Evolutionary conservation across 1,139 yeast genomes (phyloP), one percentile per base, ranked within the genome.

Genomic region (Meyerozyma athensensis): DNA sequence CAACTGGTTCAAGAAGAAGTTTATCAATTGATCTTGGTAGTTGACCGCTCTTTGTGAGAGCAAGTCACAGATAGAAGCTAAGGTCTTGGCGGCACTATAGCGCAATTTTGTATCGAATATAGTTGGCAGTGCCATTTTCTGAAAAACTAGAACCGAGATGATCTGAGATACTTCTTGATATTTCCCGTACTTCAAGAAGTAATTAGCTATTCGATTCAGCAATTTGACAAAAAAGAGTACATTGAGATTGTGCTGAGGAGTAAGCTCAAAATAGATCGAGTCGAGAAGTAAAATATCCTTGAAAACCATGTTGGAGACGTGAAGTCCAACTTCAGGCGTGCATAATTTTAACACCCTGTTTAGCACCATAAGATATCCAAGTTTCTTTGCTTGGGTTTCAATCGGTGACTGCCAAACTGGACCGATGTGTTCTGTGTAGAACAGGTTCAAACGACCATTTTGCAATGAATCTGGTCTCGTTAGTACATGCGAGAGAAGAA

Each of bases 11-110:
- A 24, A 12, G 7, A 24, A 17, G 13, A 24, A 24, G 7, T 24
- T 9, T 7, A 24, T 12, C 28, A 24, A 37, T 43, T 67, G 72
- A 3, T 56, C 53, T 38, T 61, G 66, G 40, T 66, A 70, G 42
- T 69, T 69, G 3, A 47, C 43, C 1, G 70, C 68, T 4, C 40
- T 38, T 2, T 26, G 14, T 0, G 54, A 43, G 4, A 70, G 43
- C 3, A 44, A 41, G 2, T 35, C 39, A 16, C 57, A 53, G 4
- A 66, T 40, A 4, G 40, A 38, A 38, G 66, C 57, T 34, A 68
- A 41, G 9, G 64, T 46, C 39, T 69, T 69, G 2, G 74, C 73
- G 48, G 63, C 44, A 2, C 64, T 54, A 40, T 67, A 67, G 14
- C 74, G 48, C 34, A 66, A 50, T 13, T 45, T 47, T 1, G 65